A percentile compares a stretch with the other conserved stretches of the same genome.
These are phyloP conservation scores for Fusarium sp. DNA, from an alignment of 2,329 filamentous ascomycete genomes.

Conservation along the genomic window DNA sequence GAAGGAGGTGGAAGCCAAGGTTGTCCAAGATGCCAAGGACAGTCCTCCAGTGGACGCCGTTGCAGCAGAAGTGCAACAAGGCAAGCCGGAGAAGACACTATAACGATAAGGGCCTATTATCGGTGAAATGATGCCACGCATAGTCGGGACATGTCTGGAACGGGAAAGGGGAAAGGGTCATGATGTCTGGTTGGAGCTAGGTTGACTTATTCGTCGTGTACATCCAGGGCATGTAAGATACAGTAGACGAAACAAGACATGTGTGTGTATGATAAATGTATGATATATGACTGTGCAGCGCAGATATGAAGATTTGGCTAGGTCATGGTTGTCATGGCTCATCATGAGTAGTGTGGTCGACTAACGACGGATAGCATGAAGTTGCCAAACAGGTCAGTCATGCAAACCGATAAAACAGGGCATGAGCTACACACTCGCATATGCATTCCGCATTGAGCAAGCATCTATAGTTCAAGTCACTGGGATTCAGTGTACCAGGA, in stretches of 20 bases:
- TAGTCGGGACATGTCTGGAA: conserved; percentile 12
- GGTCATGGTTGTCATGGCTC: background rate
- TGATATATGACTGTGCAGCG: background rate
- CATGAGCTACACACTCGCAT: background rate
- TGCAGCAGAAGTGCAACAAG: conserved; percentile 23
- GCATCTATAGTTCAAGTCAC: background rate
- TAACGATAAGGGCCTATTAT: conserved; percentile 20
- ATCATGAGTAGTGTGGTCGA: background rate
- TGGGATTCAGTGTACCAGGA: background rate
- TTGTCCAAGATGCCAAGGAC: conserved; percentile 23
- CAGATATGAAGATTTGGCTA: background rate
- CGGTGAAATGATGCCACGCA: conserved; percentile 21
- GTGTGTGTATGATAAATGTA: conserved; percentile 6
- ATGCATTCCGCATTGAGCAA: background rate
- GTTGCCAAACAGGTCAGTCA: background rate
- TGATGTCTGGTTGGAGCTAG: conserved; percentile 8
- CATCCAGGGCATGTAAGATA: conserved; percentile 43
- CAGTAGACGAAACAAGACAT: conserved; percentile 25
- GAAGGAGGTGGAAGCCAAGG: conserved; percentile 27
- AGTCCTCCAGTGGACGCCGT: conserved; percentile 20
- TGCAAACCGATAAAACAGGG: background rate
- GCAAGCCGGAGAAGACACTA: conserved; percentile 37
- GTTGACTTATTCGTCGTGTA: conserved; percentile 36
- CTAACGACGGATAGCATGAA: background rate
- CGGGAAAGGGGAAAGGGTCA: conserved; percentile 3